Conservation (phyloP, 2,329 filamentous ascomycete species). For the Penicillium sclerotiorum region DNA sequence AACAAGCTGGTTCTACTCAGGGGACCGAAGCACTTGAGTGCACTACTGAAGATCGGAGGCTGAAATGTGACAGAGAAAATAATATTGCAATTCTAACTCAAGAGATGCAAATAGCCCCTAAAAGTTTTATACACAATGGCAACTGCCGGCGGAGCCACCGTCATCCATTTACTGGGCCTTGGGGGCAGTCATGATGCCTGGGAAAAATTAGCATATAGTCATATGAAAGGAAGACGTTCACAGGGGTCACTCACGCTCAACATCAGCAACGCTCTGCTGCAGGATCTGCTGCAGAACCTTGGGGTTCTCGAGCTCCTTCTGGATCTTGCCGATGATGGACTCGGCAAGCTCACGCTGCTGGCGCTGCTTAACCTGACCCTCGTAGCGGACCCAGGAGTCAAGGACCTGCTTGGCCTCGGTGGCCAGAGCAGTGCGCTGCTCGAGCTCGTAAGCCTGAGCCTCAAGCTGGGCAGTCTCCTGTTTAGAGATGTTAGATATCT, state of each 20-base stretch:
- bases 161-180: conserved; percentile 43
- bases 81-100: conserved; percentile 42
- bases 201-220: conserved; percentile 17
- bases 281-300: conserved; percentile 97
- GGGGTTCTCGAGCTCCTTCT: conserved; percentile 98
- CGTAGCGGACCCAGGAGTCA: conserved; percentile 98
- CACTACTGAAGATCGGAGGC: background rate
- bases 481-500: conserved; percentile 12
- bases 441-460: conserved; percentile 92
- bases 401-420: conserved; percentile 92
- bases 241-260: conserved; percentile 75
- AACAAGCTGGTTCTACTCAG: too few species aligned
- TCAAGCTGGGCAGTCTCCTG: conserved; percentile 97
- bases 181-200: conserved; percentile 44
- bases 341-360: conserved; percentile 96
- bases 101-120: conserved; percentile 39
- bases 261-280: conserved; percentile 91
- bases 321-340: conserved; percentile 92
- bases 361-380: conserved; percentile 97
- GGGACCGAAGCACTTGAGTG: background rate
- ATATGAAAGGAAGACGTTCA: background rate
- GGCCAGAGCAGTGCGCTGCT: conserved; percentile 92
- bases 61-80: conserved; percentile 25
- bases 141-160: conserved; percentile 33
- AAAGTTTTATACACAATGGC: conserved; percentile 46